Percentiles rank a stretch among this genome's conserved stretches.
Conservation (phyloP, 805 yeast species). For the Ogataea salicorniae region DNA sequence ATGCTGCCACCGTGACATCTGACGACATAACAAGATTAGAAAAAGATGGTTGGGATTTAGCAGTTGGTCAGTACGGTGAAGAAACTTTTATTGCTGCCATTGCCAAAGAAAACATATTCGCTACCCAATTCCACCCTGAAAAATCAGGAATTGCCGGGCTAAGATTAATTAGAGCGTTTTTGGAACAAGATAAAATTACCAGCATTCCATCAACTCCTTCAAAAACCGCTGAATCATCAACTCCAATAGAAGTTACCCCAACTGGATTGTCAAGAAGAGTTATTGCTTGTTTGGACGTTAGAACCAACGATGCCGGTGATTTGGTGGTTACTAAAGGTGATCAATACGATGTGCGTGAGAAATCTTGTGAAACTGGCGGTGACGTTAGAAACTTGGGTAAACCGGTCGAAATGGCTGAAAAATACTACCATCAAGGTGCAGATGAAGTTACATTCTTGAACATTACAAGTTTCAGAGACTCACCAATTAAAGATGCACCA, state of each 20-base stretch:
- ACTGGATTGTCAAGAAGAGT: conserved; percentile 82
- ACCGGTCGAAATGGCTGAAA: conserved; percentile 90
- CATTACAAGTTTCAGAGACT: conserved; percentile 92
- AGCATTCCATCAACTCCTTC: conserved; percentile 11
- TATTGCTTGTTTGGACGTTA: conserved; percentile 95
- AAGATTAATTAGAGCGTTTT: conserved; percentile 65
- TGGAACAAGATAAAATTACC: conserved; percentile 40
- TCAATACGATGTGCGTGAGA: conserved; percentile 94
- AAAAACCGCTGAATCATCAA: not conserved
- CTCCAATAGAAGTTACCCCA: conserved; percentile 21
- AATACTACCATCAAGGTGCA: conserved; percentile 90
- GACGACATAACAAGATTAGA: conserved; percentile 30
- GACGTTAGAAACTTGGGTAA: conserved; percentile 91
- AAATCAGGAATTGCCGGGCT: conserved; percentile 92
- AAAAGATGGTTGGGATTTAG: conserved; percentile 57
- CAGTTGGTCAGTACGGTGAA: conserved; percentile 66
- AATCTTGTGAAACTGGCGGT: conserved; percentile 36
- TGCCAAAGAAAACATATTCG: conserved; percentile 71
- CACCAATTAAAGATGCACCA: conserved; percentile 89
- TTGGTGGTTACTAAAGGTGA: conserved; percentile 98
- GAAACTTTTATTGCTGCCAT: conserved; percentile 83
- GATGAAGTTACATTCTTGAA: conserved; percentile 94
- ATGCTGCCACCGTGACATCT: conserved; percentile 63
- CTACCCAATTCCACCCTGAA: conserved; percentile 99
- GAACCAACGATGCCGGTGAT: conserved; percentile 91